Evolutionary conservation across 2,329 filamentous ascomycete genomes (phyloP).

Genomic region (Neurospora sp.): DNA sequence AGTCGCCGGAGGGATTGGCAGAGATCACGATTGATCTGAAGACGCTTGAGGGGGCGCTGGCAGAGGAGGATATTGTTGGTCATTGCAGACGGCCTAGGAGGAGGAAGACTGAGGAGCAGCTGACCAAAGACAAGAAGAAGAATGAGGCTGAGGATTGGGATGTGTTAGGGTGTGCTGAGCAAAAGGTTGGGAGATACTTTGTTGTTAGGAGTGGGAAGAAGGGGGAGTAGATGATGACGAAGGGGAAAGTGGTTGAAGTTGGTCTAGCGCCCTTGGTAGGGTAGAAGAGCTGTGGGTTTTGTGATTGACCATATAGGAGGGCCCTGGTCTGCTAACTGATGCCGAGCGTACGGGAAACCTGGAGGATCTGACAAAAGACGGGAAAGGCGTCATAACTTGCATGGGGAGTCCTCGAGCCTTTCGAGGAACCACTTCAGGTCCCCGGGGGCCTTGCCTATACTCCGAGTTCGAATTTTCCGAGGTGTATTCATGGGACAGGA

Average conservation of each 20-base stretch:
- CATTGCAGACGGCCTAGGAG: constrained; percentile 37
- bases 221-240: background rate
- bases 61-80: constrained; percentile 52
- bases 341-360: background rate
- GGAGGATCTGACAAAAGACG: background rate
- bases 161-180: constrained; percentile 55
- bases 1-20: constrained; percentile 46
- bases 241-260: background rate
- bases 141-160: constrained; percentile 56
- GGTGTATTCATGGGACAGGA: background rate
- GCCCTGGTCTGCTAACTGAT: background rate
- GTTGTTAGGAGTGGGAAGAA: constrained; percentile 57
- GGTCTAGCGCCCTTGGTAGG: background rate
- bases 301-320: background rate
- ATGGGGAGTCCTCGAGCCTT: background rate
- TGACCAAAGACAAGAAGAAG: constrained; percentile 12
- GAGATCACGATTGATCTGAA: constrained; percentile 52
- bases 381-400: background rate
- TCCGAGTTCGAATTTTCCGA: background rate
- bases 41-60: constrained; percentile 38
- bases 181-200: constrained; percentile 63
- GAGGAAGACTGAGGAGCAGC: constrained; percentile 13
- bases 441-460: background rate
- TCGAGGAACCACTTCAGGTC: background rate
- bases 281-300: background rate